Conservation (phyloP, 495 filamentous ascomycete species). For the Jackrogersella minutella region DNA sequence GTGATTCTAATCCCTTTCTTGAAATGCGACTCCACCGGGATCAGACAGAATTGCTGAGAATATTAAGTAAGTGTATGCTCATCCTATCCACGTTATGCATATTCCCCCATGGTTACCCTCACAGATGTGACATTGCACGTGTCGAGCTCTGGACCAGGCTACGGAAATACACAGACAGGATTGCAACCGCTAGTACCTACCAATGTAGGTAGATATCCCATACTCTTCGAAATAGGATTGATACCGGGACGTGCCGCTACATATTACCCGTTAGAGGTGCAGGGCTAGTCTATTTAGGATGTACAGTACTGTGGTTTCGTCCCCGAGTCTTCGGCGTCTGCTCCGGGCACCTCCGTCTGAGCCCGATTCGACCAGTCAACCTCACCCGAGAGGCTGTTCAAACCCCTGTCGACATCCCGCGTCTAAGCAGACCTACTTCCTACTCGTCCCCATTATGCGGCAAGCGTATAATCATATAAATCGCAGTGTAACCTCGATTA, state of each 20-base stretch:
- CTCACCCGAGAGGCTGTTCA: not conserved
- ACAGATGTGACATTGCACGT: not conserved
- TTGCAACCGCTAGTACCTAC: slow-evolving; percentile 8
- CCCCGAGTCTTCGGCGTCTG: not conserved
- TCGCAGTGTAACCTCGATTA: slow-evolving; percentile 2
- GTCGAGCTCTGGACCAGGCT: slow-evolving; percentile 1
- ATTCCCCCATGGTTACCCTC: not conserved
- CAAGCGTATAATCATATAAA: not conserved
- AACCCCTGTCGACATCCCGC: not conserved
- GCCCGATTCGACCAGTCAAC: not conserved
- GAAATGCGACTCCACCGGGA: not conserved
- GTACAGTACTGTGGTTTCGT: not conserved
- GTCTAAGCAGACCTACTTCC: not conserved
- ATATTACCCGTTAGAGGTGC: not conserved
- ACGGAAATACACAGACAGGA: not conserved
- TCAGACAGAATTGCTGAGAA: slow-evolving; percentile 4
- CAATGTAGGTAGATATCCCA: slow-evolving; percentile 1
- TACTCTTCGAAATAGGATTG: slow-evolving; percentile 1
- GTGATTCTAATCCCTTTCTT: not conserved
- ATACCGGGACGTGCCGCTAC: slow-evolving; percentile 1
- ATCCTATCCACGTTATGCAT: not conserved
- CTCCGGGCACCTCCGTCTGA: not conserved
- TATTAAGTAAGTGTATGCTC: not conserved
- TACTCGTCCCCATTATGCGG: not conserved
- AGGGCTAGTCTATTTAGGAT: not conserved